Conservation (phyloP, 179 eudicot genomes). For the Nepenthes alata region DNA sequence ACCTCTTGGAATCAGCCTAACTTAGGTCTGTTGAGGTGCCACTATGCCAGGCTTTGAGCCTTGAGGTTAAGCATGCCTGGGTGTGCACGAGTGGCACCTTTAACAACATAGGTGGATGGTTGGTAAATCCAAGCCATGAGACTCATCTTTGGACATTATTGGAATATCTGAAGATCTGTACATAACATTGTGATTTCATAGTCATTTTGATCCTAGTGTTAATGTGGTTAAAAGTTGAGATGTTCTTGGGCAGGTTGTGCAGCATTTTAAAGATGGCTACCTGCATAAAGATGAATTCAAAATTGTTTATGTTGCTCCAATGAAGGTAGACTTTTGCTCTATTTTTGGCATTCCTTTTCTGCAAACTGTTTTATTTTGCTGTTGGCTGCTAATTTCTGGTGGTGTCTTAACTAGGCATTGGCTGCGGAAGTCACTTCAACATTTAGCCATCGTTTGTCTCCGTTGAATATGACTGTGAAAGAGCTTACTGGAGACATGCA, state of each 20-base stretch:
- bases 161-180: neutral
- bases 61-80: no score
- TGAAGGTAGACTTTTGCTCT: slow-evolving; percentile 51
- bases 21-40: no score
- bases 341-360: slow-evolving; percentile 4
- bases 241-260: slow-evolving; percentile 51
- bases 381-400: slow-evolving; percentile 14
- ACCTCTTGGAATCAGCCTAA: no score
- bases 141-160: no score
- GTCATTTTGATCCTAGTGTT: neutral
- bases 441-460: slow-evolving; percentile 79
- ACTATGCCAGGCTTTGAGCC: no score
- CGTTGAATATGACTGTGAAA: slow-evolving; percentile 74
- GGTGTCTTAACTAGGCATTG: slow-evolving; percentile 50
- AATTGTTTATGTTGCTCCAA: slow-evolving; percentile 98
- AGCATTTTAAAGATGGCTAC: slow-evolving; percentile 90
- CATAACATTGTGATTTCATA: slow-evolving; percentile 2
- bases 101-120: no score
- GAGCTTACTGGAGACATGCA: slow-evolving; percentile 99
- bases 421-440: slow-evolving; percentile 98
- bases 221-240: slow-evolving; percentile 2
- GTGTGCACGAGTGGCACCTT: no score
- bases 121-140: no score
- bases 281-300: slow-evolving; percentile 94
- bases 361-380: neutral